Base-by-base conservation (phyloP, 1,284 basidiomycete species). In the Marasmius oreades region DNA sequence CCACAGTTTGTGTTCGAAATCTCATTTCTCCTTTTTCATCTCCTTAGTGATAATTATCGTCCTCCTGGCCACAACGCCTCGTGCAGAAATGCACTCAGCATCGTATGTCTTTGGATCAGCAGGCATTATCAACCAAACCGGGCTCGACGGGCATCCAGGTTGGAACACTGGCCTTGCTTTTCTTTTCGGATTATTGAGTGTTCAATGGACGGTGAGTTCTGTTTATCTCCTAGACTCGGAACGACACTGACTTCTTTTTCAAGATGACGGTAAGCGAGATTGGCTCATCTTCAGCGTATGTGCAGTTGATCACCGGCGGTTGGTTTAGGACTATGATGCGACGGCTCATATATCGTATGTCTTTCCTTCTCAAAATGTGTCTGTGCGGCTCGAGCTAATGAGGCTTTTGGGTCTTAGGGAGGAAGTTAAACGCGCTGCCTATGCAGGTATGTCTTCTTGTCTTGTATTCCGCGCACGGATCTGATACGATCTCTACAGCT, bases 261-360 rank as follows among this genome's bases (percentile, higher is more conserved):
- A 61, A 87, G 79, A 88, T 88, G 85, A 88, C 88, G 57, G 86
- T 85, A 66, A 67, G 77, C 56, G 55, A 24, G 53, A 12, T 51
- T 12, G 26, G 36, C 14, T 50, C 5, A 42, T n/a, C 14, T 26
- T 45, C 50, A 31, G 24, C 34, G 22, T 56, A 56, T 37, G 52
- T 33, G 45, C 5, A 4, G n/a, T 51, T 55, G 26, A 47, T 20
- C 23, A 26, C 8, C 14, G 18, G 20, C 24, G 43, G 43, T n/a
- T 18, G 31, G 42, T 23, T 22, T 26, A 77, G 75, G 82, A 81
- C 59, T 90, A 90, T 61, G 87, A 89, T 64, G 86, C 84, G 3
- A 89, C 86, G 5, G 93, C 93, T 1, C 95, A 97, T 70, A 96
- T 97, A 61, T 91, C 90, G 85, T 88, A 72, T 62, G 85, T 74